A percentile compares a stretch with the other conserved stretches of the same genome.
Conservation (phyloP, 1,284 basidiomycete species). For the Cryptococcus neoformans region DNA sequence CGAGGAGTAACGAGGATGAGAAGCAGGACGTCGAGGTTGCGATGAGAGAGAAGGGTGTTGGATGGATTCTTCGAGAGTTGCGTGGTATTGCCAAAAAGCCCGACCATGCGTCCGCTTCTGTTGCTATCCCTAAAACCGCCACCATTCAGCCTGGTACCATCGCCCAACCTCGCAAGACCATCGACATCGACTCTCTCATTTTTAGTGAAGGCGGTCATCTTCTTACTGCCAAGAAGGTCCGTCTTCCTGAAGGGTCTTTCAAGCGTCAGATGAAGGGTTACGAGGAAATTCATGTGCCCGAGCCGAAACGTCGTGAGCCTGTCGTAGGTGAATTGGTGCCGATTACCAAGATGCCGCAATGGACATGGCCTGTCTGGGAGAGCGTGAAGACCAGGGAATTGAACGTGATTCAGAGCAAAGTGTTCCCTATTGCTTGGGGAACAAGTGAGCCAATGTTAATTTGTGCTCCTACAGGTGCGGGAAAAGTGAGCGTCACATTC, state of each 20-base stretch:
- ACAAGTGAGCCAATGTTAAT: slow-evolving; percentile 92
- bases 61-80: slow-evolving; percentile 91
- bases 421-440: slow-evolving; percentile 91
- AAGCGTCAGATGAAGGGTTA: slow-evolving; percentile 96
- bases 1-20: slow-evolving; percentile 84
- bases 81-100: slow-evolving; percentile 62
- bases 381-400: slow-evolving; percentile 55
- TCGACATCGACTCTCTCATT: slow-evolving; percentile 93
- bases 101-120: too few species aligned
- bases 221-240: slow-evolving; percentile 98
- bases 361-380: slow-evolving; percentile 82
- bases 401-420: slow-evolving; percentile 91
- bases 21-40: slow-evolving; percentile 93
- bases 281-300: slow-evolving; percentile 97
- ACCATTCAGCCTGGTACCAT: slow-evolving; percentile 86
- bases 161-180: slow-evolving; percentile 75
- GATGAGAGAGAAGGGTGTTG: slow-evolving; percentile 96
- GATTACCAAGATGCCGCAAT: slow-evolving; percentile 71
- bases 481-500: slow-evolving; percentile 65
- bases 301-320: slow-evolving; percentile 75
- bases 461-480: slow-evolving; percentile 97
- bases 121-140: slow-evolving; percentile 72
- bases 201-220: slow-evolving; percentile 94
- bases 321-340: slow-evolving; percentile 68
- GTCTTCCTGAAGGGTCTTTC: slow-evolving; percentile 95